Evolutionary conservation across 1,284 basidiomycete genomes (phyloP).

Genomic region (Sphaerobolus stellatus): DNA sequence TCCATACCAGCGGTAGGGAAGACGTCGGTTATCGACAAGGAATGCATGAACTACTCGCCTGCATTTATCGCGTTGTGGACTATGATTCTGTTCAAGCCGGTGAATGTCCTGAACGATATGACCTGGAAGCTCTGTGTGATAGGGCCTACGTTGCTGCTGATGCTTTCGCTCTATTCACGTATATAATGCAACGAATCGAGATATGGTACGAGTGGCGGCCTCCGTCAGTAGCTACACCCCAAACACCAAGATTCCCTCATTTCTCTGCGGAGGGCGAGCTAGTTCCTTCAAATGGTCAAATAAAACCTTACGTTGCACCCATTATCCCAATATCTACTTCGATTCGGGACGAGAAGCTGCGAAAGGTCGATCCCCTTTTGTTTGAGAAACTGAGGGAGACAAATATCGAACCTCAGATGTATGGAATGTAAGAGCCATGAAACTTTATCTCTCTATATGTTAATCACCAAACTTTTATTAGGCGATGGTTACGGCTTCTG

Average conservation of each 20-base stretch:
- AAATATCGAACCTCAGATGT: slow-evolving; percentile 91
- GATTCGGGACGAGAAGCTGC: slow-evolving; percentile 72
- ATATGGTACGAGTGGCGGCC: slow-evolving; percentile 91
- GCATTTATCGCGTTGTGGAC: slow-evolving; percentile 78
- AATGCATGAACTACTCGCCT: slow-evolving; percentile 93
- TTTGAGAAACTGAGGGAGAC: slow-evolving; percentile 72
- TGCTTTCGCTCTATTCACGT: slow-evolving; percentile 76
- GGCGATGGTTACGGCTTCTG: slow-evolving; percentile 87
- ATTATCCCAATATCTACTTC: slow-evolving; percentile 79
- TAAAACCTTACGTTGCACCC: slow-evolving; percentile 71
- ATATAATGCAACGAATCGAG: slow-evolving; percentile 74
- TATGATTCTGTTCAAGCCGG: slow-evolving; percentile 68
- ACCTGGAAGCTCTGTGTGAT: slow-evolving; percentile 60
- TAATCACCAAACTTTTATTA: slow-evolving; percentile 38
- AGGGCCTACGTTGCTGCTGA: slow-evolving; percentile 76
- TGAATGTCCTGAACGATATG: no score
- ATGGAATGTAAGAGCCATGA: slow-evolving; percentile 72
- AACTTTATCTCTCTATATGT: no score
- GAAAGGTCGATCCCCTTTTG: slow-evolving; percentile 79
- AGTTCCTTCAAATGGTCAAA: slow-evolving; percentile 42
- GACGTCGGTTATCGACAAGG: slow-evolving; percentile 90
- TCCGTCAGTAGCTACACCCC: slow-evolving; percentile 27
- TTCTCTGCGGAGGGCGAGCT: slow-evolving; percentile 26
- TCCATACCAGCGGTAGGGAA: slow-evolving; percentile 75
- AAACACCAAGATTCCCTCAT: slow-evolving; percentile 16